Percentiles rank a stretch among this genome's conserved stretches.
Evolutionary conservation across 2,329 filamentous ascomycete genomes (phyloP).

Genomic region (Parastagonospora avenae): DNA sequence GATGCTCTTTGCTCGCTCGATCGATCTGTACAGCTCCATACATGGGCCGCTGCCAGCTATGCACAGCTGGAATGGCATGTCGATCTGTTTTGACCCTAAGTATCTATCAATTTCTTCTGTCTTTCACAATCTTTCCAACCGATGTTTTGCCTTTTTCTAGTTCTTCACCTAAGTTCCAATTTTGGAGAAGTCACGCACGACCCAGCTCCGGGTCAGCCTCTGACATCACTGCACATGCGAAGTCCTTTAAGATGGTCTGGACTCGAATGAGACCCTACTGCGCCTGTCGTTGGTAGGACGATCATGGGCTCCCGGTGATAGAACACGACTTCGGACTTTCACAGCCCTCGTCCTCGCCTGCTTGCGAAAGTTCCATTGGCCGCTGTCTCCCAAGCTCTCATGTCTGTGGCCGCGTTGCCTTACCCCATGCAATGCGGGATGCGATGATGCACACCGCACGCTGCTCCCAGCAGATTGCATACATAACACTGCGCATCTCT

Average conservation of each 20-base stretch:
- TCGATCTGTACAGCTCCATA: constrained; percentile 10
- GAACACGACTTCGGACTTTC: not conserved
- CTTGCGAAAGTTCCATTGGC: not conserved
- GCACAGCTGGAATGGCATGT: not conserved
- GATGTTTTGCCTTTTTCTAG: not conserved
- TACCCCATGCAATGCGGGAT: no score
- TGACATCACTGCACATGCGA: constrained; percentile 4
- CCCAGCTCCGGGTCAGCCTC: not conserved
- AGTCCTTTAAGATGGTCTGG: constrained; percentile 1
- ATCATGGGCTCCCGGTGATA: not conserved
- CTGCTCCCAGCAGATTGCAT: no score
- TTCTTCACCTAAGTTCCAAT: not conserved
- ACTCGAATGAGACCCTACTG: not conserved
- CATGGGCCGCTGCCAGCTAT: not conserved
- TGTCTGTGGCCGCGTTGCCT: not conserved
- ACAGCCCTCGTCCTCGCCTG: not conserved
- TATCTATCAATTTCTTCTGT: not conserved
- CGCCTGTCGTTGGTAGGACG: not conserved
- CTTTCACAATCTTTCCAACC: not conserved
- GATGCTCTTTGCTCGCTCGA: not conserved
- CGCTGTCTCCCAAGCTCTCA: not conserved
- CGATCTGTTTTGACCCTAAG: not conserved
- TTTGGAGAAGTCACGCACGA: not conserved
- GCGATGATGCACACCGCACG: no score
- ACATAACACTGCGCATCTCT: no score